Evolutionary conservation across 805 yeast species (phyloP).

Genomic region (Wickerhamiella vanderwaltii): DNA sequence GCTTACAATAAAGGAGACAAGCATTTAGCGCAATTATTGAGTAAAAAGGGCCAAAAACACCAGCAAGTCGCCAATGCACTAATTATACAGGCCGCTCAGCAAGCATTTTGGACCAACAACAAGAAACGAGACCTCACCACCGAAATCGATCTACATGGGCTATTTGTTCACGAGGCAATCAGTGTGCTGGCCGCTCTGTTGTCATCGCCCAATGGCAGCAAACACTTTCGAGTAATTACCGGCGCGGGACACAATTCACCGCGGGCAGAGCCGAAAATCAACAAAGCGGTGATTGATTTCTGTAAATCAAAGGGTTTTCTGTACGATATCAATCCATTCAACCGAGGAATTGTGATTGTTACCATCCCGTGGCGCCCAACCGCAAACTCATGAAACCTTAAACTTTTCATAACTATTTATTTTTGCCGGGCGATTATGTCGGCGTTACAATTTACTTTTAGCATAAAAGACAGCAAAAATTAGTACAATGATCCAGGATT

Average conservation of each 20-base stretch:
- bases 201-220: background rate
- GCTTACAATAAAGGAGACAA: constrained; percentile 7
- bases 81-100: background rate
- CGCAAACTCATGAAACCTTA: background rate
- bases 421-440: background rate
- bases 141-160: constrained; percentile 5
- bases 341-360: background rate
- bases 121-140: background rate
- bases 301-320: background rate
- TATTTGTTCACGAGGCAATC: constrained; percentile 3
- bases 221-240: background rate
- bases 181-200: constrained; percentile 1
- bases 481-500: constrained; percentile 13
- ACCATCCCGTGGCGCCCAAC: background rate
- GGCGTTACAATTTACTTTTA: background rate
- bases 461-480: constrained; percentile 8
- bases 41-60: background rate
- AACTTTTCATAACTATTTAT: no score
- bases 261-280: background rate
- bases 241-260: constrained; percentile 2
- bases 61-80: background rate
- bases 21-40: background rate
- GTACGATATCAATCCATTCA: background rate
- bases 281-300: background rate
- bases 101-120: constrained; percentile 2